Evolutionary conservation across 352 stramenopile genomes (phyloP).

Genomic region (Saprolegnia diclina): DNA sequence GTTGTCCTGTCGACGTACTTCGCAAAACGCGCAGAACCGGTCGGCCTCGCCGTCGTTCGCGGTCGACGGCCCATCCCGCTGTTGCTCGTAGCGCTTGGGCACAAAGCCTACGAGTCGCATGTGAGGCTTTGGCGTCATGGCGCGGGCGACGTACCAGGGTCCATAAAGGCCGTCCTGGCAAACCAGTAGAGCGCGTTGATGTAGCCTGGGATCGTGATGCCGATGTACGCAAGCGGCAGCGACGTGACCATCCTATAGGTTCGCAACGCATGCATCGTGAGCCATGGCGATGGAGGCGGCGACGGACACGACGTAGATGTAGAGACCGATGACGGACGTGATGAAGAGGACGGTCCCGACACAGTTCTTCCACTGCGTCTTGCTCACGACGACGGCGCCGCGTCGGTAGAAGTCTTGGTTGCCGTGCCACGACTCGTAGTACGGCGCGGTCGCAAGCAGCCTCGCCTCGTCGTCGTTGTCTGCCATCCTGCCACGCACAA

Average conservation of each 20-base stretch:
- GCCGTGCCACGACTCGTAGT: conserved; percentile 20
- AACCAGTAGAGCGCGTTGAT: conserved; percentile 24
- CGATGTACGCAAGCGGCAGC: background rate
- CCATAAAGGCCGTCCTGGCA: conserved; percentile 20
- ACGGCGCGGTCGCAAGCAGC: background rate
- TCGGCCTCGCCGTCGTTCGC: background rate
- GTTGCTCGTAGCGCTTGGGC: conserved; percentile 23
- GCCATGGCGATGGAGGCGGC: background rate
- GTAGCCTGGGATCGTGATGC: background rate
- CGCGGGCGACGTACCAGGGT: conserved; percentile 4
- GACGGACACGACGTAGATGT: conserved; percentile 20
- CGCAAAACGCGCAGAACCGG: conserved; percentile 21
- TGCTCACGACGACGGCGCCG: conserved; percentile 18
- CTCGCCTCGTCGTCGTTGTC: background rate
- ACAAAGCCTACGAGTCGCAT: background rate
- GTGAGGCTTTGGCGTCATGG: background rate
- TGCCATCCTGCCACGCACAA: background rate
- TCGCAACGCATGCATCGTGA: too few species aligned
- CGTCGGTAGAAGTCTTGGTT: conserved; percentile 18
- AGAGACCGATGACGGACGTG: conserved; percentile 11
- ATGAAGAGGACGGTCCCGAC: conserved; percentile 12
- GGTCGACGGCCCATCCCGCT: background rate
- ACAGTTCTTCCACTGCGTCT: conserved; percentile 18
- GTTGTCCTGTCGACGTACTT: background rate
- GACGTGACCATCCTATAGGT: conserved; percentile 3